Evolutionary conservation across 495 filamentous ascomycete species (phyloP).

Genomic region (Xylaria intraflava): DNA sequence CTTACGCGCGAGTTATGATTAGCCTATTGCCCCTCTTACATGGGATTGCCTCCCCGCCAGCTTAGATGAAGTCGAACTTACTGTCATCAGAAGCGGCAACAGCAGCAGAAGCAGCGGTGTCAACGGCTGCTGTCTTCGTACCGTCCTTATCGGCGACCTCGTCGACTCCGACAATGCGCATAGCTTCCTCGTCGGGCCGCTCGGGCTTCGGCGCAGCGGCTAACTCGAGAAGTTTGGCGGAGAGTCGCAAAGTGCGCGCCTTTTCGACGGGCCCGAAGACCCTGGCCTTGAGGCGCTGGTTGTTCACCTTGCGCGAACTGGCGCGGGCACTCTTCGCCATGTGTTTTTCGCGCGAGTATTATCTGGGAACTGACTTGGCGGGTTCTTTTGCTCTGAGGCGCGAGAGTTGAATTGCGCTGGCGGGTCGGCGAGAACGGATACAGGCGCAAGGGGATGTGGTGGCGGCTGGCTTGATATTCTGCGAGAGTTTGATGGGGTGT

Average conservation of each 20-base stretch:
- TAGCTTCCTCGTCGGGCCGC: constrained; percentile 18
- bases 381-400: no score
- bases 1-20: constrained; percentile 6
- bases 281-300: constrained; percentile 61
- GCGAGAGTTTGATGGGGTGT: not conserved
- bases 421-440: no score
- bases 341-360: constrained; percentile 9
- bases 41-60: not conserved
- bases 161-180: constrained; percentile 18
- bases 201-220: constrained; percentile 58
- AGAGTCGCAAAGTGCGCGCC: constrained; percentile 69
- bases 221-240: constrained; percentile 71
- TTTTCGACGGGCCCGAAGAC: constrained; percentile 74
- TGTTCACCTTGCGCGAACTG: constrained; percentile 70
- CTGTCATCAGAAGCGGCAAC: constrained; percentile 22
- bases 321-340: constrained; percentile 84
- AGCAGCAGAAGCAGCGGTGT: not conserved
- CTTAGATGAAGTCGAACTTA: constrained; percentile 22
- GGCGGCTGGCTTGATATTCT: not conserved
- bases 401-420: no score
- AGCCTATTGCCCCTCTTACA: not conserved
- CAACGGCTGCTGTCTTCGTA: no score
- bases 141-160: constrained; percentile 32
- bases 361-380: no score
- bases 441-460: no score